These are phyloP conservation scores for Irpex lacteus DNA, from an alignment of 1,284 basidiomycete species.

Conservation along the genomic window DNA sequence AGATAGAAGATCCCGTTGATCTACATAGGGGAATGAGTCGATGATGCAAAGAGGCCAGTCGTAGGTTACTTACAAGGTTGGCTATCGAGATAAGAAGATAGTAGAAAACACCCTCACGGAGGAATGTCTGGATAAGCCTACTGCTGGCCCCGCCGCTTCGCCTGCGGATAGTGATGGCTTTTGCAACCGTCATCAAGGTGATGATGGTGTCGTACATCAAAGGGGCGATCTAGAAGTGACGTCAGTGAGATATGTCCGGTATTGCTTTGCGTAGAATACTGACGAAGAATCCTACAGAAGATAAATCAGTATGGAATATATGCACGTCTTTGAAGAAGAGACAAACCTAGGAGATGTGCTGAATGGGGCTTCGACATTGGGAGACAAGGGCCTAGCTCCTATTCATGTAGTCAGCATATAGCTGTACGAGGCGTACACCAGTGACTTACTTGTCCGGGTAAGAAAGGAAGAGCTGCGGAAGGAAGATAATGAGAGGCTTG, in stretches of 20 bases:
- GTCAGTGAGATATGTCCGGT: not conserved
- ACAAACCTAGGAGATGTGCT: slow-evolving; percentile 48
- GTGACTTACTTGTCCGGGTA: slow-evolving; percentile 27
- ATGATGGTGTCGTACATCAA: slow-evolving; percentile 75
- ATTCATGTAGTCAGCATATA: slow-evolving; percentile 2
- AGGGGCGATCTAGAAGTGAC: slow-evolving; percentile 58
- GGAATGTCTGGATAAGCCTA: slow-evolving; percentile 75
- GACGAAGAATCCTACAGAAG: slow-evolving; percentile 63
- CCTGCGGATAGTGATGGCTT: slow-evolving; percentile 69
- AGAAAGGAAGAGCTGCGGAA: slow-evolving; percentile 62
- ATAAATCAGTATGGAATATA: not conserved
- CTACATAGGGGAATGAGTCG: slow-evolving; percentile 22
- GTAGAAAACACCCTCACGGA: slow-evolving; percentile 80
- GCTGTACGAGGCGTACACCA: not conserved
- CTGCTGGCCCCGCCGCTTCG: slow-evolving; percentile 73
- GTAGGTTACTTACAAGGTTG: slow-evolving; percentile 46
- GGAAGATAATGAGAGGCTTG: not conserved
- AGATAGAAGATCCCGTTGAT: slow-evolving; percentile 81
- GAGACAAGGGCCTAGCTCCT: slow-evolving; percentile 64
- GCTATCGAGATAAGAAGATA: slow-evolving; percentile 79
- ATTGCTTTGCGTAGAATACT: slow-evolving; percentile 27
- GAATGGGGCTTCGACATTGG: slow-evolving; percentile 76
- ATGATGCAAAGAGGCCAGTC: not conserved
- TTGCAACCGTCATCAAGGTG: slow-evolving; percentile 73
- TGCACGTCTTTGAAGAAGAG: not conserved